Conservation (phyloP, 1,284 basidiomycete species). For the Leccinum subrobustum region DNA sequence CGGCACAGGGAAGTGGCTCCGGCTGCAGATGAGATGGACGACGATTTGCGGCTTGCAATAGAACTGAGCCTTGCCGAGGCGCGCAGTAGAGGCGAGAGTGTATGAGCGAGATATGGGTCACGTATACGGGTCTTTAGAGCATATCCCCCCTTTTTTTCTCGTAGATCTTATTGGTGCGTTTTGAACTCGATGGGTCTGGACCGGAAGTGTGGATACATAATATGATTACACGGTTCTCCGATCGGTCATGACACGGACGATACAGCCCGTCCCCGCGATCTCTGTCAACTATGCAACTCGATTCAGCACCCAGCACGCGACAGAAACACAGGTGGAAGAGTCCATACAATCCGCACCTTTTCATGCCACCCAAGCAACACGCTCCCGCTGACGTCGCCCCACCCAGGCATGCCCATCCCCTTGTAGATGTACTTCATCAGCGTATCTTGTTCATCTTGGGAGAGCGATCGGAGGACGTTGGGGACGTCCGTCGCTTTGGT, state of each 20-base stretch:
- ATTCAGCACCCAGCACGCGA: constrained; percentile 7
- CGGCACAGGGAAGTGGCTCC: background rate
- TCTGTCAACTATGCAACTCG: constrained; percentile 76
- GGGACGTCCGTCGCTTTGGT: constrained; percentile 91
- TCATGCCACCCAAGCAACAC: constrained; percentile 62
- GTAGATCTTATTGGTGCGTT: background rate
- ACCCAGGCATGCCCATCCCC: constrained; percentile 83
- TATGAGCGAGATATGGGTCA: constrained; percentile 11
- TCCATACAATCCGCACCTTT: constrained; percentile 20
- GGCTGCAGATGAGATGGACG: constrained; percentile 44
- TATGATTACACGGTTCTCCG: constrained; percentile 69
- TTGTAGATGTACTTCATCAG: constrained; percentile 99
- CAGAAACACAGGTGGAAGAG: background rate
- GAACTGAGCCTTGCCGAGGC: constrained; percentile 60
- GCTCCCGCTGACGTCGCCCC: constrained; percentile 84
- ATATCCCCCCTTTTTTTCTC: background rate
- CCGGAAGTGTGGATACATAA: background rate
- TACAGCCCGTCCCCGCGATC: constrained; percentile 92
- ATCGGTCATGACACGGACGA: constrained; percentile 97
- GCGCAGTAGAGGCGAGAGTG: constrained; percentile 37
- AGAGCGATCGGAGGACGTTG: constrained; percentile 70
- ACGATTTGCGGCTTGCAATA: constrained; percentile 52
- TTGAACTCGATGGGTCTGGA: background rate
- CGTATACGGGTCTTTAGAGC: constrained; percentile 1
- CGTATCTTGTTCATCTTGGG: constrained; percentile 83